phyloP scores from a whole-genome alignment of 805 yeast genomes.

The Metschnikowia similis region DNA sequence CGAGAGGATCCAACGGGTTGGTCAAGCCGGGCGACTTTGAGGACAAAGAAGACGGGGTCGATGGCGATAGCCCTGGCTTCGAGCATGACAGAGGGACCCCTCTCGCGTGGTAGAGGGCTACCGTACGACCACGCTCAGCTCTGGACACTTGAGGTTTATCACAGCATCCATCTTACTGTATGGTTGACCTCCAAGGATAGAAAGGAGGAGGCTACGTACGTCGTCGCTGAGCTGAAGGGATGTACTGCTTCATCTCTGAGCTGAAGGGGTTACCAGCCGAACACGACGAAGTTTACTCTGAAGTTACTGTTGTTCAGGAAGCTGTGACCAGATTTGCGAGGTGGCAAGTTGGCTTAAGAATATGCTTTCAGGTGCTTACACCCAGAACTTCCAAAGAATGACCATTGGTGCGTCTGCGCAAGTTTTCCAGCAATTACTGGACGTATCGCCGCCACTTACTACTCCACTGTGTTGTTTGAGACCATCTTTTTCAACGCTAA shows the following conservation, averaged over 20 bases:
- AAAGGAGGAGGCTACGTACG: slow-evolving; percentile 47
- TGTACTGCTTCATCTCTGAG: too few relatives aligned
- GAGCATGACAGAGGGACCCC: too few relatives aligned
- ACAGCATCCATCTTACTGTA: too few relatives aligned
- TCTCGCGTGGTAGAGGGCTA: too few relatives aligned
- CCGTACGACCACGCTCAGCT: too few relatives aligned
- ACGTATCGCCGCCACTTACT: slow-evolving; percentile 66
- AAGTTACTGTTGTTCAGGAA: slow-evolving; percentile 43
- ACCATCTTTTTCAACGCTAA: slow-evolving; percentile 43
- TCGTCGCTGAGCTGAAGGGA: too few relatives aligned
- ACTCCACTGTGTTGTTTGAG: slow-evolving; percentile 54
- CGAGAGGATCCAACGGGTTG: too few relatives aligned
- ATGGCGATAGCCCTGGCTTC: too few relatives aligned
- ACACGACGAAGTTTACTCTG: slow-evolving; percentile 40
- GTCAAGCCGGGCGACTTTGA: too few relatives aligned
- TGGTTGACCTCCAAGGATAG: slow-evolving; percentile 56
- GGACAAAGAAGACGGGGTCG: too few relatives aligned
- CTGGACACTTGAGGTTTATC: too few relatives aligned
- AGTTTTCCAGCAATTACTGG: slow-evolving; percentile 72
- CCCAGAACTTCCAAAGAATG: slow-evolving; percentile 60
- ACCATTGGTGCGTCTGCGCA: slow-evolving; percentile 61
- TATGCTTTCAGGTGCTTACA: slow-evolving; percentile 47
- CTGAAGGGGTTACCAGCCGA: slow-evolving; percentile 36
- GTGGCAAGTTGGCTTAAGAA: slow-evolving; percentile 44
- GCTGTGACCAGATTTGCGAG: slow-evolving; percentile 48